Percentiles rank a stretch among this genome's conserved stretches.
Evolutionary conservation across 192 early-diverging fungal species (phyloP).

Genomic region (Coemansia sp.): DNA sequence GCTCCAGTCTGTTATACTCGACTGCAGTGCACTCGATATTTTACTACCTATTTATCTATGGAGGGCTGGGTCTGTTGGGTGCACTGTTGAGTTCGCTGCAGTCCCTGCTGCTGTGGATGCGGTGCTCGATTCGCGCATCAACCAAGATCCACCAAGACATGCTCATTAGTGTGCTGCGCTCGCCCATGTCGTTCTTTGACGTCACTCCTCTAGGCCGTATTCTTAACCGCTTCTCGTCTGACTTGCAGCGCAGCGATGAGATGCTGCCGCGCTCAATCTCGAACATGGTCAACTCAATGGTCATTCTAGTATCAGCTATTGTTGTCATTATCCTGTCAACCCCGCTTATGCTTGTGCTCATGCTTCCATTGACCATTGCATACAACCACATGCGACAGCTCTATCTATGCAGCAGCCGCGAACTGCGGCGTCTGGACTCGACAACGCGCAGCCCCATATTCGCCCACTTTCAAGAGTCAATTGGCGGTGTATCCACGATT

Average conservation of each 20-base stretch:
- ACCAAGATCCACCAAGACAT: constrained; percentile 7
- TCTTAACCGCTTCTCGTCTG: constrained; percentile 9
- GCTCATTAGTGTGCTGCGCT: constrained; percentile 4
- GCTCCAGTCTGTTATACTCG: not conserved
- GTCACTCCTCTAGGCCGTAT: constrained; percentile 2
- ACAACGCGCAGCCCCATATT: too few relatives aligned
- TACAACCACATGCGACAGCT: too few relatives aligned
- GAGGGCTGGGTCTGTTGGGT: not conserved
- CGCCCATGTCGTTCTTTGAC: constrained; percentile 17
- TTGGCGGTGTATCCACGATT: too few relatives aligned
- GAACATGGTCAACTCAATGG: too few relatives aligned
- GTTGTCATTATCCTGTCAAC: too few relatives aligned
- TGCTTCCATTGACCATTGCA: too few relatives aligned
- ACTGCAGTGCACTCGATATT: not conserved
- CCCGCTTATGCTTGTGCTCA: too few relatives aligned
- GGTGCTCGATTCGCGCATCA: not conserved
- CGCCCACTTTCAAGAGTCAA: too few relatives aligned
- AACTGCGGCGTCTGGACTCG: too few relatives aligned
- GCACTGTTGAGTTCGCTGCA: not conserved
- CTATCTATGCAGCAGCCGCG: too few relatives aligned
- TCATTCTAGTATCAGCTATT: too few relatives aligned
- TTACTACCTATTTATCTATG: constrained; percentile 8
- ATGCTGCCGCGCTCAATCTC: not conserved
- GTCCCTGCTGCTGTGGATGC: not conserved
- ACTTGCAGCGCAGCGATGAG: not conserved